Base-by-base conservation (phyloP, 805 yeast species). In the Jamesozyma rosinii region DNA sequence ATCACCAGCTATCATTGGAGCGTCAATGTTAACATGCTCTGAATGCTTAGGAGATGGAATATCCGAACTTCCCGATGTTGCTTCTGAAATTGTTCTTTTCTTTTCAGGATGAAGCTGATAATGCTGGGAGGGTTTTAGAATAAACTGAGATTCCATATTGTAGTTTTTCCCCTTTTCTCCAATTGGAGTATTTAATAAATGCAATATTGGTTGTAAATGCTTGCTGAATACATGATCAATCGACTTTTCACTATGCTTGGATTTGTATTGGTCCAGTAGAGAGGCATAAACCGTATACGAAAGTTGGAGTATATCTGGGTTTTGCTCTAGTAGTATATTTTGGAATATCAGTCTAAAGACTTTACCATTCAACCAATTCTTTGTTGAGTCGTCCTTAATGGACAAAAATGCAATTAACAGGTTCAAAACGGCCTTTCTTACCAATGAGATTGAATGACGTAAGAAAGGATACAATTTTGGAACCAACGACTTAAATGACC, bases 401-500 rank as follows among this genome's bases (percentile, higher is more conserved):
- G 76, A 69, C 44, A 88, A 67, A 55, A 94, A 89, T 40, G 94
- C 92, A 34, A 75, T 58, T 22, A 92, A 67, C 0, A 97, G 82
- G 47, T 83, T 77, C 34, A 92, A 65, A 1, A 90, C 96, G 0
- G 97, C 85, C 54, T 77, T 81, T 52, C 99, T 75, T 11, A 92
- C 97, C 52, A 86, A 84, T 1, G 89, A 75, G 45, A 92, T 88
- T 1, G 97, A 87, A 64, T 92, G 98, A 51, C 99, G 76, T 49
- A 92, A 70, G 55, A 92, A 92, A 19, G 97, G 97, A 55, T 81
- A 90, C 32, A 92, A 69, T 51, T 90, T 76, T 2, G 99, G 97
- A n/a, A 92, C 87, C 45, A 92, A 67, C 38, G 69, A 68, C 37
- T 79, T 78, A 54, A 90, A 84, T 1, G 88, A 75, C 58, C 75